These are phyloP conservation scores for Immersiporthe knoxdaviesiana DNA, from an alignment of 2,329 filamentous ascomycete species.

Conservation along the genomic window DNA sequence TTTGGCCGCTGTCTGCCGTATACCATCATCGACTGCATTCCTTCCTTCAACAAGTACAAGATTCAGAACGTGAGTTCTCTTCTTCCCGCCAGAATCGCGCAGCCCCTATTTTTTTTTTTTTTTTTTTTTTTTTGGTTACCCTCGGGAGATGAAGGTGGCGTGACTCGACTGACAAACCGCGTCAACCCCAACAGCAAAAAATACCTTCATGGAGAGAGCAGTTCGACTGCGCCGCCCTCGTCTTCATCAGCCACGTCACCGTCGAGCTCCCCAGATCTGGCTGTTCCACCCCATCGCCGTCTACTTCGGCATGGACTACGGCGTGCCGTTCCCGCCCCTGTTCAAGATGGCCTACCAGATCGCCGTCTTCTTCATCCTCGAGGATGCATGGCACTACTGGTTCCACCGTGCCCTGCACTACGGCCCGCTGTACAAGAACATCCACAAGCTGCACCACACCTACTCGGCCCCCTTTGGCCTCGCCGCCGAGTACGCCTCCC, in stretches of 20 bases:
- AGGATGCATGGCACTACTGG: constrained; percentile 99
- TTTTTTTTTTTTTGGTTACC: too few species aligned
- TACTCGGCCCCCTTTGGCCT: constrained; percentile 97
- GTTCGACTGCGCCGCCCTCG: constrained; percentile 89
- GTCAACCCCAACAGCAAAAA: constrained; percentile 59
- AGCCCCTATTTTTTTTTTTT: constrained; percentile 13
- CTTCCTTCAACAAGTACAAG: constrained; percentile 91
- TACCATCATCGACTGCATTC: constrained; percentile 88
- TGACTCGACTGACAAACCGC: constrained; percentile 31
- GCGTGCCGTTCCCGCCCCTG: constrained; percentile 83
- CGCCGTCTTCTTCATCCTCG: constrained; percentile 89
- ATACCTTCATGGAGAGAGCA: constrained; percentile 92
- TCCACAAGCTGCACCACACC: constrained; percentile 99
- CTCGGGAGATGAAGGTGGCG: background rate
- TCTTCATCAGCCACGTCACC: constrained; percentile 94
- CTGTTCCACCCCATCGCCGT: constrained; percentile 97
- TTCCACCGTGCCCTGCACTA: constrained; percentile 91
- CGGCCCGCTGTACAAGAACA: constrained; percentile 90
- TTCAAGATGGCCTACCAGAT: constrained; percentile 92
- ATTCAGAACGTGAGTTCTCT: constrained; percentile 73
- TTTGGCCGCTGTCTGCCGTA: constrained; percentile 90
- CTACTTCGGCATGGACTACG: constrained; percentile 85
- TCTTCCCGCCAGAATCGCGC: background rate
- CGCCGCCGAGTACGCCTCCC: constrained; percentile 97
- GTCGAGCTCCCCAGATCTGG: constrained; percentile 99